Evolutionary conservation across 208 protist genomes (phyloP).

Genomic region (Crithidia expoeki): DNA sequence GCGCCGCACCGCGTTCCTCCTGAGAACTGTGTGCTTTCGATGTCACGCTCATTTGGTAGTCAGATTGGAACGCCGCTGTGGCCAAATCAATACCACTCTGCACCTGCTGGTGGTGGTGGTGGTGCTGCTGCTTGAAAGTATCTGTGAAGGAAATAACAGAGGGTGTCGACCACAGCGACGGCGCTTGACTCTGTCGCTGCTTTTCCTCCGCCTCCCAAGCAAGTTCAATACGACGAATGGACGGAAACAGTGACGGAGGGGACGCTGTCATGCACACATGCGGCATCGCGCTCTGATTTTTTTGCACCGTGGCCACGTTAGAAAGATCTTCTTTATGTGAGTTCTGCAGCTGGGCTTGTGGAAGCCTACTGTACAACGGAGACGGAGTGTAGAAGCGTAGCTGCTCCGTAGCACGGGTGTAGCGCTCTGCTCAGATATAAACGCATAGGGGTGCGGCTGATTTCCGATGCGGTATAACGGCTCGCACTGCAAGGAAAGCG

Average conservation of each 20-base stretch:
- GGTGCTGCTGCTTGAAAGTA: no score
- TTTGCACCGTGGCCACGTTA: neutral
- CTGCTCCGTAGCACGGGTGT: constrained; percentile 25
- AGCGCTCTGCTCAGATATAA: constrained; percentile 31
- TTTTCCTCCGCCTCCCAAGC: neutral
- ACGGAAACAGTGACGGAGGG: constrained; percentile 2
- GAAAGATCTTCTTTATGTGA: neutral
- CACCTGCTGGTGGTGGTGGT: no score
- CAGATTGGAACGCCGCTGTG: neutral
- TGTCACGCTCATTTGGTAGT: neutral
- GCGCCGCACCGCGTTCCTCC: no score
- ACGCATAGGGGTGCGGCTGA: constrained; percentile 24
- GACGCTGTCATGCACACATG: neutral
- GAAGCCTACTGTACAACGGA: neutral
- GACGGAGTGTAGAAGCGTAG: constrained; percentile 32
- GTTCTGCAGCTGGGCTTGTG: no score
- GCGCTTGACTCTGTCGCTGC: constrained; percentile 1
- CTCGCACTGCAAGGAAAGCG: constrained; percentile 32
- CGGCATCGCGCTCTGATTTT: constrained; percentile 7
- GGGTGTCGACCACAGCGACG: neutral
- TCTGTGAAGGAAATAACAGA: no score
- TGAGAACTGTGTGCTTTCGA: neutral
- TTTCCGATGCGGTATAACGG: constrained; percentile 24
- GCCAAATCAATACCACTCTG: constrained; percentile 5
- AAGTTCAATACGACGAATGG: constrained; percentile 13